Evolutionary conservation across 1,284 basidiomycete species (phyloP).

Genomic region (Ceratobasidium sp.): DNA sequence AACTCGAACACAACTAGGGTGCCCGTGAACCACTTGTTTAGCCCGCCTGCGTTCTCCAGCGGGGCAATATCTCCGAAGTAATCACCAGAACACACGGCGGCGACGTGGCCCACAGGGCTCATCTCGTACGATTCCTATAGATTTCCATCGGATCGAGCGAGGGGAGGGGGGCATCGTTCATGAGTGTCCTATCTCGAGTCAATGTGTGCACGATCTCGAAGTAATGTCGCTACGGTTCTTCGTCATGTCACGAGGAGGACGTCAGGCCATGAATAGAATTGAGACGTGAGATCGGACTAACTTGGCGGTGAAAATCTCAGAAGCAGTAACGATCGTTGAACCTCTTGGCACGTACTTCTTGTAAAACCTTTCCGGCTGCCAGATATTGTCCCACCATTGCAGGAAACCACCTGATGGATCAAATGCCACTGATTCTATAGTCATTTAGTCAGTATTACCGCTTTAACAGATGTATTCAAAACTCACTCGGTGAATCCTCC

Average conservation of each 20-base stretch:
- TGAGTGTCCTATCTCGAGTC: constrained; percentile 69
- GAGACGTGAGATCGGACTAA: constrained; percentile 27
- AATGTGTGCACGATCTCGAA: constrained; percentile 68
- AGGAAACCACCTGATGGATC: constrained; percentile 74
- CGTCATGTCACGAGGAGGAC: constrained; percentile 63
- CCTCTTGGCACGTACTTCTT: constrained; percentile 55
- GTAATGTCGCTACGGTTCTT: constrained; percentile 68
- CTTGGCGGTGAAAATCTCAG: constrained; percentile 69
- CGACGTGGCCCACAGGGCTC: constrained; percentile 67
- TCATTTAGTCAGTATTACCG: constrained; percentile 52
- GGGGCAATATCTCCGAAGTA: constrained; percentile 74
- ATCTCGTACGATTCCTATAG: constrained; percentile 72
- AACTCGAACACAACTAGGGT: constrained; percentile 55
- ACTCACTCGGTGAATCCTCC: constrained; percentile 51
- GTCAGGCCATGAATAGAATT: constrained; percentile 54
- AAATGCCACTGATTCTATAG: constrained; percentile 76
- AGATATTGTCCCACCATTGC: constrained; percentile 64
- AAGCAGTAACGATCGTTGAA: constrained; percentile 57
- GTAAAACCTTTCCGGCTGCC: constrained; percentile 59
- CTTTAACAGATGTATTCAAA: background rate
- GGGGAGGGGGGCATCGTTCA: constrained; percentile 63
- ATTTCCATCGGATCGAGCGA: constrained; percentile 58
- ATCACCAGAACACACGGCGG: constrained; percentile 80
- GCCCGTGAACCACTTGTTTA: constrained; percentile 68
- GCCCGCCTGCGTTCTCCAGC: constrained; percentile 61